Percentiles rank a stretch among this genome's conserved stretches.
Conservation (phyloP, 2,329 filamentous ascomycete genomes). For the Sporothrix protearum region DNA sequence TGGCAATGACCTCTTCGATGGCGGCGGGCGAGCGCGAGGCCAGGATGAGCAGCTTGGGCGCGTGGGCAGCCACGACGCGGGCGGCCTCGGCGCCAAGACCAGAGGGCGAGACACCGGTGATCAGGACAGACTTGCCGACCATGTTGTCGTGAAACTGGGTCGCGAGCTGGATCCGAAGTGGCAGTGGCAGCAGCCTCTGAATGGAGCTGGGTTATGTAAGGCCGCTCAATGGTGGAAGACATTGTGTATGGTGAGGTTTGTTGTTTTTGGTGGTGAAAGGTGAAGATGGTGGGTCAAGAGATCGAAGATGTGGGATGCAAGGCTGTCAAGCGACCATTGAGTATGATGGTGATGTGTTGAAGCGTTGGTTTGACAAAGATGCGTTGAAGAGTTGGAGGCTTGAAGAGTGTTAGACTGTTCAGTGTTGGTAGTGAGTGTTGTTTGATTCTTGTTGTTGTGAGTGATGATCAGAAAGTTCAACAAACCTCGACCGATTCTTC, state of each 20-base stretch:
- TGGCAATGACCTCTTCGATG: slow-evolving; percentile 21
- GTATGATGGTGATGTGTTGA: background rate
- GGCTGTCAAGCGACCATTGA: background rate
- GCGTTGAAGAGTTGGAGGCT: background rate
- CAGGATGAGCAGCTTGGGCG: slow-evolving; percentile 27
- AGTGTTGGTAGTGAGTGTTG: background rate
- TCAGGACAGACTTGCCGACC: slow-evolving; percentile 26
- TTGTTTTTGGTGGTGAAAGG: background rate
- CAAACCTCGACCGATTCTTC: background rate
- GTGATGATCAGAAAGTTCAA: slow-evolving; percentile 4
- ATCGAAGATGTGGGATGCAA: background rate
- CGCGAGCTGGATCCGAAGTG: slow-evolving; percentile 25
- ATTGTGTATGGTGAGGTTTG: background rate
- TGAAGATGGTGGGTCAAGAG: background rate
- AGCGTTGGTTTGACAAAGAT: background rate
- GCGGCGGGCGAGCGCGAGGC: slow-evolving; percentile 20
- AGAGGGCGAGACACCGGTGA: slow-evolving; percentile 26
- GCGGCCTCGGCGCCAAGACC: slow-evolving; percentile 25
- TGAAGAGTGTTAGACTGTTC: background rate
- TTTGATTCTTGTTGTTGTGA: slow-evolving; percentile 1
- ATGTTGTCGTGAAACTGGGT: slow-evolving; percentile 23
- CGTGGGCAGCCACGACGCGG: slow-evolving; percentile 23
- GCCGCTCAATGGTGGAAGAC: background rate
- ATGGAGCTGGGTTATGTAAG: slow-evolving; percentile 4
- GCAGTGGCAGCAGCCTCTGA: background rate